Evolutionary conservation across 176 grass and related monocot species (phyloP), one percentile per base, ranked within the genome.

Genomic region (Otatea glauca): DNA sequence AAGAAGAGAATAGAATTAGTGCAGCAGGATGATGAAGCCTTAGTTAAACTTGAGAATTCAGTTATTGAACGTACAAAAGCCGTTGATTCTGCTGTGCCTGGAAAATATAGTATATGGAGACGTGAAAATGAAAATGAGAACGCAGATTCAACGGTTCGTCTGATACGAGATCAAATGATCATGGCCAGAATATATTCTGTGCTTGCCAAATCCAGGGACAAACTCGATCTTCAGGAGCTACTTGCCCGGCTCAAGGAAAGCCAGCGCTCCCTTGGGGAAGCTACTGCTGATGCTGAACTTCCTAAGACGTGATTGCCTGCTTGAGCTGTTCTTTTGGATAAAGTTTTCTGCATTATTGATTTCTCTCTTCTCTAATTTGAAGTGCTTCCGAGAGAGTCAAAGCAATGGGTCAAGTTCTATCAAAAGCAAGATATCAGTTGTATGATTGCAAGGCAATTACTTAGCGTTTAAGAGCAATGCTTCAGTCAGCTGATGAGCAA

Each of bases 81-180:
- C 69, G 86, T 92, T 73, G 87, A 92, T 80, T 92, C 90, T 76
- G 90, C 90, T 71, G 90, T 92, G 77, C 69, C 89, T 24, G 90
- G 90, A 75, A 92, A 92, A 76, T 92, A 92, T 70, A 92, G 87
- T 29, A 75, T 92, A 71, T 89, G 90, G 90, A 86, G 90, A 74
- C 84, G 77, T 24, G 87, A 89, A 70, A 83, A 86, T 89, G 87
- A 92, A 77, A 89, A 89, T 55, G 90, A 88, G 76, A 89, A 92
- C 70, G 70, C 83, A 58, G 90, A 92, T 86, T 83, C 83, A 89
- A 86, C 37, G 66, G 83, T 92, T 42, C 74, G 90, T 24, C 56
- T 84, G 60, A 89, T 92, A 79, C 83, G 83, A 67, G 90, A 92
- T 68, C 90, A 92, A 73, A 89, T 89, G 84, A 92, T 92, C 79